phyloP scores from a whole-genome alignment of 352 stramenopile genomes.

The Phytophthora pseudosyringae region DNA sequence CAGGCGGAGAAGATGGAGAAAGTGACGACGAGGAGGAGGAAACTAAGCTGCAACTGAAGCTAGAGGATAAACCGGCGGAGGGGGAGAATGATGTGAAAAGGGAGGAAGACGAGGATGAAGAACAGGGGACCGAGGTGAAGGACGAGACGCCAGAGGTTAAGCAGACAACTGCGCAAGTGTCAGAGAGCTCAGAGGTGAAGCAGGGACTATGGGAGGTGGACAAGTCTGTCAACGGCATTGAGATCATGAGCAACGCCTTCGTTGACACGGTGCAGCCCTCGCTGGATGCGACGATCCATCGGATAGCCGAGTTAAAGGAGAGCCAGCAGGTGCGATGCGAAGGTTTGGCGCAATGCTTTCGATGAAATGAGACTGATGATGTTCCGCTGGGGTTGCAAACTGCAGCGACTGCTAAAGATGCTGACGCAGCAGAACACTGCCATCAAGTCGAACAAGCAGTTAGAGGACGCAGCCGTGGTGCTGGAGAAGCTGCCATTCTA shows the following conservation, averaged over 20 bases:
- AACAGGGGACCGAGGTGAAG: conserved; percentile 22
- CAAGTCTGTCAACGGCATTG: conserved; percentile 48
- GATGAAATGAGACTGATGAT: conserved; percentile 6
- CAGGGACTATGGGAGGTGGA: conserved; percentile 49
- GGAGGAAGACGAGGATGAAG: conserved; percentile 17
- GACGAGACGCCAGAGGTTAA: conserved; percentile 13
- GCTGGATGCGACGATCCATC: conserved; percentile 68
- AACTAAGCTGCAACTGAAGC: conserved; percentile 8
- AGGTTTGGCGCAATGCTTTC: not conserved
- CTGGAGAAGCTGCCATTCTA: conserved; percentile 80
- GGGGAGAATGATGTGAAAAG: conserved; percentile 1
- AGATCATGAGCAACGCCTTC: conserved; percentile 64
- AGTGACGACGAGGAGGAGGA: conserved; percentile 46
- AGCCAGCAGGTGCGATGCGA: conserved; percentile 36
- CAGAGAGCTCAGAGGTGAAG: conserved; percentile 16
- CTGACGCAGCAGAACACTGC: conserved; percentile 55
- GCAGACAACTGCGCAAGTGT: not conserved
- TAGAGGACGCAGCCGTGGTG: conserved; percentile 66
- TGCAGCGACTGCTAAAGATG: conserved; percentile 59
- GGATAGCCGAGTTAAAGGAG: conserved; percentile 73
- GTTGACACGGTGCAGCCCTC: conserved; percentile 62
- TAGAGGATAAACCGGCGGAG: conserved; percentile 3
- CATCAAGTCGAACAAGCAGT: conserved; percentile 60
- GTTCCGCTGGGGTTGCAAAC: conserved; percentile 2
- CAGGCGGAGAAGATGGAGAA: conserved; percentile 33